Evolutionary conservation across 2,329 filamentous ascomycete genomes (phyloP), one percentile per base, ranked within the genome.

Genomic region (Fusarium clavum): DNA sequence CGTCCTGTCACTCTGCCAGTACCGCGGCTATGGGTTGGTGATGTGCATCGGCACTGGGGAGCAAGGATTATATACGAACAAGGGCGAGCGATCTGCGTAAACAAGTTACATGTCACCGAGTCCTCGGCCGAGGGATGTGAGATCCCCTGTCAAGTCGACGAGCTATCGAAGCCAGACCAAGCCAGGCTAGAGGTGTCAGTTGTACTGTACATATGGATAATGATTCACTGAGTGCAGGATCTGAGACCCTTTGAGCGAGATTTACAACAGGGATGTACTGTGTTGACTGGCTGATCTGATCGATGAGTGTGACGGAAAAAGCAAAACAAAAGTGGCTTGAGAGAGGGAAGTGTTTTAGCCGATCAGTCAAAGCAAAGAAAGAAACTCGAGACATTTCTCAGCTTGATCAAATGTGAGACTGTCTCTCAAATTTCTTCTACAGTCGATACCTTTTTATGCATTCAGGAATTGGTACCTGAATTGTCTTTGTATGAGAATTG

Each of bases 211-310:
- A 34, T 52, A 43, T 14, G 18, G 49, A 41, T 27, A 53, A 38
- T 64, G 67, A 70, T 68, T 70, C 63, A 70, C n/a, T 32, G 54
- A 70, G 67, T 70, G 67, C 67, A 70, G 67, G 67, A 70, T 70
- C 67, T 70, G 67, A 70, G 67, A 70, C 67, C 56, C 27, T 32
- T 29, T 20, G 20, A 18, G 32, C 53, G 47, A 70, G 67, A 70
- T 70, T 70, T 60, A 47, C 59, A 16, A 18, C 64, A 44, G 57
- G 65, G 65, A 68, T 68, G 54, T 27, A 25, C 38, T 64, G 30
- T 64, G 25, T 49, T 43, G 43, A 52, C 34, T 43, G 38, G 44
- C 38, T 40, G 24, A 41, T 41, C 18, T 40, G 51, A 57, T 52
- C 29, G 34, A 32, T 54, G 48, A 20, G 27, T 20, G 22, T 24